phyloP scores from a whole-genome alignment of 1,139 yeast species.

The Meyerozyma sp. region DNA sequence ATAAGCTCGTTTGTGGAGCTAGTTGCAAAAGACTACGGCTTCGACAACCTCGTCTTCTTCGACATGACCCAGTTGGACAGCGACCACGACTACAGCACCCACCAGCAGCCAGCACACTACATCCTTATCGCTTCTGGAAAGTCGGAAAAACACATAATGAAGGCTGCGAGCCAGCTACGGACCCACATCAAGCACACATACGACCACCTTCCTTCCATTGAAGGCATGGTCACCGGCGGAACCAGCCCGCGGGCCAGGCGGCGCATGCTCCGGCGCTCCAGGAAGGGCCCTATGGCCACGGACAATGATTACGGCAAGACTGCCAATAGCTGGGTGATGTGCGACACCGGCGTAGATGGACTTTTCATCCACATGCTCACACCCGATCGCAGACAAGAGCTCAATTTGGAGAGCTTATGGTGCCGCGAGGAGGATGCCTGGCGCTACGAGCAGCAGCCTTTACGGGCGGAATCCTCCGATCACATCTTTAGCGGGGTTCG shows the following conservation, averaged over 20 bases:
- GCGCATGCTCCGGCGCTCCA: conserved; percentile 55
- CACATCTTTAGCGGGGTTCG: conserved; percentile 47
- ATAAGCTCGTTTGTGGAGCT: conserved; percentile 41
- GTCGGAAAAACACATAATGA: conserved; percentile 68
- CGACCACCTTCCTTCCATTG: conserved; percentile 46
- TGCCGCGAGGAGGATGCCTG: conserved; percentile 39
- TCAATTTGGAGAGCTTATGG: conserved; percentile 71
- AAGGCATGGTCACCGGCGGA: conserved; percentile 66
- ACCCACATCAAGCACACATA: conserved; percentile 29
- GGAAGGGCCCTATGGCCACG: conserved; percentile 50
- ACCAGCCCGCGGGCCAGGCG: conserved; percentile 55
- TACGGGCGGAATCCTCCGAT: conserved; percentile 22
- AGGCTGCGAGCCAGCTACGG: conserved; percentile 59
- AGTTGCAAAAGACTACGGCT: conserved; percentile 58
- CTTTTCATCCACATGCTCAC: conserved; percentile 72
- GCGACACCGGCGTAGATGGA: conserved; percentile 60
- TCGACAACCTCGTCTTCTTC: conserved; percentile 54
- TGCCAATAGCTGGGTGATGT: conserved; percentile 75
- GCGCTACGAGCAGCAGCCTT: conserved; percentile 16
- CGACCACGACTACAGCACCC: conserved; percentile 34
- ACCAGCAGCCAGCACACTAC: conserved; percentile 34
- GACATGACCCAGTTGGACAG: conserved; percentile 36
- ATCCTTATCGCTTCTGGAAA: conserved; percentile 75
- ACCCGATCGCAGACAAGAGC: conserved; percentile 54
- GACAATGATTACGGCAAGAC: conserved; percentile 52